Percentiles rank a stretch among this genome's conserved stretches.
These are phyloP conservation scores for Fomitiporia mediterranea DNA, from an alignment of 1,284 basidiomycete species.

Conservation along the genomic window DNA sequence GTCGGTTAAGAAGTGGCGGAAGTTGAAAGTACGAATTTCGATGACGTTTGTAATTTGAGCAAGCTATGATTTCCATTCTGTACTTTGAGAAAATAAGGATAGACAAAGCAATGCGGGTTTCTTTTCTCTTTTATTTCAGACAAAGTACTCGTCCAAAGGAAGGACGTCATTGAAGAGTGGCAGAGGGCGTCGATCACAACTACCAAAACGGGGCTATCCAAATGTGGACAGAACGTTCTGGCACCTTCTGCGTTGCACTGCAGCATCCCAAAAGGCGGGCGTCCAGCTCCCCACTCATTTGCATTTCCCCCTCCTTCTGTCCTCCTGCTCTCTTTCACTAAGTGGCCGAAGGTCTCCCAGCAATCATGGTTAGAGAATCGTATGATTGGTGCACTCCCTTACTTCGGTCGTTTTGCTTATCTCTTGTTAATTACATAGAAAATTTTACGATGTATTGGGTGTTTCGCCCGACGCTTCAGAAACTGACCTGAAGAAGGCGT, in stretches of 20 bases:
- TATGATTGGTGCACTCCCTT: constrained; percentile 31
- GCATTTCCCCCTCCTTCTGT: background rate
- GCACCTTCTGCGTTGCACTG: background rate
- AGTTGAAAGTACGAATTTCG: too few species aligned
- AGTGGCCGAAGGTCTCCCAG: background rate
- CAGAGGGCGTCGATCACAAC: background rate
- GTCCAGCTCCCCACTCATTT: background rate
- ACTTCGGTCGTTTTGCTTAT: constrained; percentile 11
- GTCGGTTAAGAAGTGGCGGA: too few species aligned
- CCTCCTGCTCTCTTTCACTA: background rate
- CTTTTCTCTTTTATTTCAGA: too few species aligned
- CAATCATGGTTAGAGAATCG: constrained; percentile 67
- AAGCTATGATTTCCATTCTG: too few species aligned
- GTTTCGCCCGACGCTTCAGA: constrained; percentile 75
- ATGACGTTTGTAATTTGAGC: too few species aligned
- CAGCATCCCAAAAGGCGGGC: background rate
- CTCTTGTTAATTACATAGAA: constrained; percentile 37
- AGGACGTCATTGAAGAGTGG: too few species aligned
- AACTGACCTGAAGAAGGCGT: constrained; percentile 88
- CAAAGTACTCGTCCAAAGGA: too few species aligned
- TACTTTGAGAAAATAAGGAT: too few species aligned
- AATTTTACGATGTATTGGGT: constrained; percentile 88
- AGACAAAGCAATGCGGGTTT: too few species aligned
- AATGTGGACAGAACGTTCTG: constrained; percentile 9
- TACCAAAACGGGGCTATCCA: background rate